Evolutionary conservation across 257 asterid species (phyloP).

Genomic region (Verbascum thapsus): DNA sequence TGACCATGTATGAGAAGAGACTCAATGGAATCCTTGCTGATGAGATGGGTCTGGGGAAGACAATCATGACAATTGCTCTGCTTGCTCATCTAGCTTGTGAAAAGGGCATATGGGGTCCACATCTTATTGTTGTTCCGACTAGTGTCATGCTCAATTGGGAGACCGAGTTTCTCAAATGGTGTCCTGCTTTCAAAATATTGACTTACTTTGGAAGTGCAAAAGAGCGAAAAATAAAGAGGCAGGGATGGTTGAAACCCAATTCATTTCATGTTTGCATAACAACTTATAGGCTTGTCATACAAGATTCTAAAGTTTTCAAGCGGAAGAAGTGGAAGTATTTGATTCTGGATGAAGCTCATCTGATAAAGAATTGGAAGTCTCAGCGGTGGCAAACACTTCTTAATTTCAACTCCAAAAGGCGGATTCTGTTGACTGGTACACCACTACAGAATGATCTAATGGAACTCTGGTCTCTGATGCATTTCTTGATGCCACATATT

Average conservation of each 20-base stretch:
- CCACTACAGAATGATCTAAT: slow-evolving; percentile 98
- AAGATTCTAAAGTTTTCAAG: slow-evolving; percentile 95
- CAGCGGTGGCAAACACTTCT: slow-evolving; percentile 99
- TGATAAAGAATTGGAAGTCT: slow-evolving; percentile 98
- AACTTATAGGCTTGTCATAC: slow-evolving; percentile 95
- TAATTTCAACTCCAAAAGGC: slow-evolving; percentile 95
- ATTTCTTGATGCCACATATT: slow-evolving; percentile 98
- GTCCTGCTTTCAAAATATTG: slow-evolving; percentile 98
- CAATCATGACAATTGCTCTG: slow-evolving; percentile 96
- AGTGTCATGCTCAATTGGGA: slow-evolving; percentile 99
- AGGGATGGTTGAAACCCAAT: slow-evolving; percentile 97
- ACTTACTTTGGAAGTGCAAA: slow-evolving; percentile 99
- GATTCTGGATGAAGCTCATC: slow-evolving; percentile 97
- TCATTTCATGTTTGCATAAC: slow-evolving; percentile 95
- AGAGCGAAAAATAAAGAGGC: slow-evolving; percentile 91
- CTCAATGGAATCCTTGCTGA: slow-evolving; percentile 99
- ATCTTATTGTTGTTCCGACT: slow-evolving; percentile 98
- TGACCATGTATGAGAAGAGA: slow-evolving; percentile 97
- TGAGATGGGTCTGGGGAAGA: slow-evolving; percentile 99
- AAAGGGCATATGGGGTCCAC: slow-evolving; percentile 99
- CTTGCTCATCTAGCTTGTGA: slow-evolving; percentile 98
- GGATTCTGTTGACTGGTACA: slow-evolving; percentile 95
- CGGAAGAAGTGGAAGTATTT: slow-evolving; percentile 98
- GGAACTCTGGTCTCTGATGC: slow-evolving; percentile 99
- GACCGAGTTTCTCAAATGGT: slow-evolving; percentile 98